Base-by-base conservation (phyloP, 129 eudicot genomes). In the Mikania micrantha region DNA sequence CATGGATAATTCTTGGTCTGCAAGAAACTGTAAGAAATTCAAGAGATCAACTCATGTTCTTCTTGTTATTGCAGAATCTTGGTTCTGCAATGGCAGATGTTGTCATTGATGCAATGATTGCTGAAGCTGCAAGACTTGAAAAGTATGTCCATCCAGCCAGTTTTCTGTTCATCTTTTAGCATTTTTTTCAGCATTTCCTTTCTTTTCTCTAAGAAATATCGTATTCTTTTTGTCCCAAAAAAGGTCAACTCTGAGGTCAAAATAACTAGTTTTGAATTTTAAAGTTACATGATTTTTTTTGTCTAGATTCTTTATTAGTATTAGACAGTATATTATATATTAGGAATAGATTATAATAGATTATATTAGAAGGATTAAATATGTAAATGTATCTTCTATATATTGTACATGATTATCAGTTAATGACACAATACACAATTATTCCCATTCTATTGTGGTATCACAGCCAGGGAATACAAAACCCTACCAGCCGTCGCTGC, bases 1-100 rank as follows among this genome's bases (percentile, higher is more conserved):
- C 98, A 78, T 92, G 98, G 98, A 74, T 84, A 59, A 72, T 86
- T 58, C 60, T 92, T 61, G 88, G 98, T 57, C 60, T 80, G 74
- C 73, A 60, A 61, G 72, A 70, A 70, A 79, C 74, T 69, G 53
- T 85, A 65, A 92, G 98, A 79, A 87, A 75, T 64, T 84, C 91
- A 27, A 78, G 60, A 77, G 59, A 74, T 59, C 85, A 78, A 42
- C 81, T 93, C 61, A 86, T 84, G 88, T 67, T 88, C 74, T 84
- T 92, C 41, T 77, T 92, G 40, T 82, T 90, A 2, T 56, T 92
- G 74, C 98, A 92, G 74, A 93, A 93, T 62, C 58, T 88, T 66
- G 98, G 98, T 64, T 88, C 98, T 75, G 95, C 98, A 41, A 93
- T 93, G 98, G 96, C 98, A 62, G 98, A 93, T 80, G 98, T 93